Evolutionary conservation across 768 basidiomycete species (phyloP).

Genomic region (Porpolomopsis calyptriformis): DNA sequence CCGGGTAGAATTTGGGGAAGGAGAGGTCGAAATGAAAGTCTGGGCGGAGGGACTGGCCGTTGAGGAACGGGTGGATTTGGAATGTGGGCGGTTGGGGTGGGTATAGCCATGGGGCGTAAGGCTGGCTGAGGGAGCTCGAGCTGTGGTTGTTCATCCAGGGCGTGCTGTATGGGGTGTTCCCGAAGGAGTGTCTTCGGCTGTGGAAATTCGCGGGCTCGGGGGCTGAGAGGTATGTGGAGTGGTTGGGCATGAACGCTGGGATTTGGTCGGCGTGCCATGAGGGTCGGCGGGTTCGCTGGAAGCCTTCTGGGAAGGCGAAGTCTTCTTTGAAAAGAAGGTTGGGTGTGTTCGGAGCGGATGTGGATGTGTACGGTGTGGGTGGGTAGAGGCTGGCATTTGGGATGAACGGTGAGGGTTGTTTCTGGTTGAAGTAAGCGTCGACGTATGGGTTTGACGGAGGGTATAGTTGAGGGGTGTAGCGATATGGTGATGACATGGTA

Average conservation of each 20-base stretch:
- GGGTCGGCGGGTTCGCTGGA: slow-evolving; percentile 4
- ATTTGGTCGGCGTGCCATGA: slow-evolving; percentile 19
- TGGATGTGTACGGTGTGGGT: slow-evolving; percentile 28
- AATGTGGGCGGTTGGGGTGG: slow-evolving; percentile 11
- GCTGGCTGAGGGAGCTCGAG: slow-evolving; percentile 9
- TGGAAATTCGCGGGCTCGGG: slow-evolving; percentile 10
- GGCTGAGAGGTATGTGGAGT: too few species aligned
- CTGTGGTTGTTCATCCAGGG: slow-evolving; percentile 11
- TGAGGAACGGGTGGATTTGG: slow-evolving; percentile 41
- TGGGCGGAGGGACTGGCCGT: slow-evolving; percentile 35
- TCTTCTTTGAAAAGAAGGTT: slow-evolving; percentile 13
- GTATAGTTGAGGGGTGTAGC: slow-evolving; percentile 30
- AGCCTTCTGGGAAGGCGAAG: slow-evolving; percentile 12
- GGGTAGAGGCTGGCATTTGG: slow-evolving; percentile 28
- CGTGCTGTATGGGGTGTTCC: not conserved
- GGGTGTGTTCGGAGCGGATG: slow-evolving; percentile 22
- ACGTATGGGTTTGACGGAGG: slow-evolving; percentile 25
- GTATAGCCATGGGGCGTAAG: slow-evolving; percentile 13
- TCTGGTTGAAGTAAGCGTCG: slow-evolving; percentile 21
- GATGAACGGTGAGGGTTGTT: slow-evolving; percentile 34
- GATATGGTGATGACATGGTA: slow-evolving; percentile 36
- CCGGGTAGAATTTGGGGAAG: slow-evolving; percentile 34
- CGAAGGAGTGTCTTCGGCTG: slow-evolving; percentile 9
- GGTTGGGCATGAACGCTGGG: slow-evolving; percentile 12
- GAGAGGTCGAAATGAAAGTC: slow-evolving; percentile 51